Evolutionary conservation across 73 alveolate species (phyloP).

Genomic region (Symbiodinium pilosum): DNA sequence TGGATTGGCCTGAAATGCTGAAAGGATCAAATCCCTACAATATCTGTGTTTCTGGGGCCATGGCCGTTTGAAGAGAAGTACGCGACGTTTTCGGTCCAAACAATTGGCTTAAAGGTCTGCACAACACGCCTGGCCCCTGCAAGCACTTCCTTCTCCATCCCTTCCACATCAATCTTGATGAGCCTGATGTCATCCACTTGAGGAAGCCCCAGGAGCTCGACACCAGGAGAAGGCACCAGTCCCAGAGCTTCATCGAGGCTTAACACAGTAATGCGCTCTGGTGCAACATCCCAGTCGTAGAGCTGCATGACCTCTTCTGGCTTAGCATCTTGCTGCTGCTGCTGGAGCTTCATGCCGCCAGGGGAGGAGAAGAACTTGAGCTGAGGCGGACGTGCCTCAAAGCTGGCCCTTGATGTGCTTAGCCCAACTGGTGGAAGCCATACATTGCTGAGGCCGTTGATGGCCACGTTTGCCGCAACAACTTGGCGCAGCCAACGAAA

Average conservation of each 20-base stretch:
- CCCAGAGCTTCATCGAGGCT: conserved; percentile 72
- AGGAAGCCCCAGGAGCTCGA: conserved; percentile 74
- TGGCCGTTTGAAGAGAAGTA: conserved; percentile 65
- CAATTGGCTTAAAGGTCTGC: conserved; percentile 82
- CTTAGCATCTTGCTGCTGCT: conserved; percentile 77
- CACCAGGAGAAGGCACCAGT: conserved; percentile 67
- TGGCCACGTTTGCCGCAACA: conserved; percentile 82
- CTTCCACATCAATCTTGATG: conserved; percentile 92
- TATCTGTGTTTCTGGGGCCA: conserved; percentile 3
- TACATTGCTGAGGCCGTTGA: conserved; percentile 82
- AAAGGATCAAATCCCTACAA: no score
- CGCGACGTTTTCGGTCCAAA: conserved; percentile 88
- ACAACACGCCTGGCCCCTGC: conserved; percentile 65
- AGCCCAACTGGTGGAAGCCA: conserved; percentile 72
- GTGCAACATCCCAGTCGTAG: conserved; percentile 74
- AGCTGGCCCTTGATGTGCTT: conserved; percentile 45
- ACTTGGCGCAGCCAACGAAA: conserved; percentile 73
- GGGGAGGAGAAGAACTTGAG: conserved; percentile 68
- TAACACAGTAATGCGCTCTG: conserved; percentile 57
- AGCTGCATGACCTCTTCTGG: conserved; percentile 49
- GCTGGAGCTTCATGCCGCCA: conserved; percentile 86
- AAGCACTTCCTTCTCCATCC: conserved; percentile 88
- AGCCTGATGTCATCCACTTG: conserved; percentile 62
- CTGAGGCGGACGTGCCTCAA: conserved; percentile 81
- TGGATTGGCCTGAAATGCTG: no score